Percentiles rank a stretch among this genome's conserved stretches.
phyloP scores from a whole-genome alignment of 257 asterid genomes.

The Petunia axillaris region DNA sequence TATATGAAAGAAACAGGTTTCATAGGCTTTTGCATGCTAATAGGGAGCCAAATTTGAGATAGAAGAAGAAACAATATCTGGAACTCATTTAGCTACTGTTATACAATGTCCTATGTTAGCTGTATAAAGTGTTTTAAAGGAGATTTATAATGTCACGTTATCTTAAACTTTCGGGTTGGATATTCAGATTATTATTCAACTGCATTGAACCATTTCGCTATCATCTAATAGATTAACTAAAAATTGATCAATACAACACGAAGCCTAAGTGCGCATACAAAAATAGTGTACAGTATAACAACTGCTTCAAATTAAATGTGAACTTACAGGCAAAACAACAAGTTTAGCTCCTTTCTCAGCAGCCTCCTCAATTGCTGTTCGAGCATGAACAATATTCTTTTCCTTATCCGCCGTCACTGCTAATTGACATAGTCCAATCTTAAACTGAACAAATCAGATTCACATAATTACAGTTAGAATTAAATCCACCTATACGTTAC shows the following conservation, averaged over 20 bases:
- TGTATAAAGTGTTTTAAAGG: constrained; percentile 8
- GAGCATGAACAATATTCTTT: constrained; percentile 73
- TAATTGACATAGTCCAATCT: constrained; percentile 84
- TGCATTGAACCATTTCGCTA: not conserved
- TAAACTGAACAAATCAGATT: constrained; percentile 55
- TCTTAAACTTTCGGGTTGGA: not conserved
- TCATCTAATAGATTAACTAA: not conserved
- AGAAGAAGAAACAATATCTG: not conserved
- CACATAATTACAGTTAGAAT: constrained; percentile 13
- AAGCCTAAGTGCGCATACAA: not conserved
- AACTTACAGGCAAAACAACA: constrained; percentile 82
- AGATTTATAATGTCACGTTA: not conserved
- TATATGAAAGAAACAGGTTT: constrained; percentile 4
- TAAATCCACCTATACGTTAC: not conserved
- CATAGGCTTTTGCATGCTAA: not conserved
- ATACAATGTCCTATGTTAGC: not conserved
- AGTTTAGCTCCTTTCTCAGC: constrained; percentile 88
- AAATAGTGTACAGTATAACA: not conserved
- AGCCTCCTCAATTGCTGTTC: constrained; percentile 78
- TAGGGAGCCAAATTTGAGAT: not conserved
- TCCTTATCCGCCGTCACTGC: constrained; percentile 85
- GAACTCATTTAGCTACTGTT: not conserved
- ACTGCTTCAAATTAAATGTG: not conserved
- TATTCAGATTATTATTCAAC: not conserved
- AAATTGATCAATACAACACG: not conserved